A percentile compares a stretch with the other conserved stretches of the same genome.
phyloP scores from a whole-genome alignment of 257 asterid genomes.

The Thymus mandschuricus region DNA sequence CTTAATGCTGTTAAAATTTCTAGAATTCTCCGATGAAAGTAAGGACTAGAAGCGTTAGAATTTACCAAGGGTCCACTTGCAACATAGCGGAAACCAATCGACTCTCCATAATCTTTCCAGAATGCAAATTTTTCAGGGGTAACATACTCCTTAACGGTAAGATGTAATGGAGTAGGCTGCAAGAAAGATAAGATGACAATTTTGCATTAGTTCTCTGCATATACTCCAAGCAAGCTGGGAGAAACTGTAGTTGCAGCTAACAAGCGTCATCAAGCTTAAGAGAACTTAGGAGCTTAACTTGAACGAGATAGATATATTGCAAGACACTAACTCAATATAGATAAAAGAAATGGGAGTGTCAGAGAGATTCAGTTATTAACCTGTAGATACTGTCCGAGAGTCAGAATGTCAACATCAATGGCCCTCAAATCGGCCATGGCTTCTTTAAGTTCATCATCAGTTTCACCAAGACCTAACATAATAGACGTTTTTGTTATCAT shows the following conservation, averaged over 20 bases:
- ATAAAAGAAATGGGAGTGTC: neutral
- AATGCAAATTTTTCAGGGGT: conserved; percentile 85
- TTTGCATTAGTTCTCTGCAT: conserved; percentile 8
- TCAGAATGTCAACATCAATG: conserved; percentile 87
- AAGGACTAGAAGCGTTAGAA: neutral
- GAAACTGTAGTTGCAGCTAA: conserved; percentile 12
- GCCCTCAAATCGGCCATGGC: conserved; percentile 91
- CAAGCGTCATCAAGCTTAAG: neutral
- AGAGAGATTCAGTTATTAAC: conserved; percentile 28
- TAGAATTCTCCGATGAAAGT: neutral
- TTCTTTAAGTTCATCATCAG: conserved; percentile 86
- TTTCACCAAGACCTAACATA: conserved; percentile 99
- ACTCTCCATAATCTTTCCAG: conserved; percentile 98
- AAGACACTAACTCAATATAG: neutral
- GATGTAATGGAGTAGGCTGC: conserved; percentile 99
- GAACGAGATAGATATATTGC: conserved; percentile 9
- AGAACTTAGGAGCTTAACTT: conserved; percentile 11
- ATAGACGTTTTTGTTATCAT: conserved; percentile 93
- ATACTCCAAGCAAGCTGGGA: conserved; percentile 14
- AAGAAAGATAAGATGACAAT: conserved; percentile 21
- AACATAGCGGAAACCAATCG: conserved; percentile 92
- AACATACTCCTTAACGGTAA: conserved; percentile 86
- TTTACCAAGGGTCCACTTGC: conserved; percentile 99
- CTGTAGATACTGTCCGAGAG: conserved; percentile 95
- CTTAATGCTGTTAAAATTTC: neutral